phyloP scores from a whole-genome alignment of 2,329 filamentous ascomycete species.

The Pleurostoma richardsiae region DNA sequence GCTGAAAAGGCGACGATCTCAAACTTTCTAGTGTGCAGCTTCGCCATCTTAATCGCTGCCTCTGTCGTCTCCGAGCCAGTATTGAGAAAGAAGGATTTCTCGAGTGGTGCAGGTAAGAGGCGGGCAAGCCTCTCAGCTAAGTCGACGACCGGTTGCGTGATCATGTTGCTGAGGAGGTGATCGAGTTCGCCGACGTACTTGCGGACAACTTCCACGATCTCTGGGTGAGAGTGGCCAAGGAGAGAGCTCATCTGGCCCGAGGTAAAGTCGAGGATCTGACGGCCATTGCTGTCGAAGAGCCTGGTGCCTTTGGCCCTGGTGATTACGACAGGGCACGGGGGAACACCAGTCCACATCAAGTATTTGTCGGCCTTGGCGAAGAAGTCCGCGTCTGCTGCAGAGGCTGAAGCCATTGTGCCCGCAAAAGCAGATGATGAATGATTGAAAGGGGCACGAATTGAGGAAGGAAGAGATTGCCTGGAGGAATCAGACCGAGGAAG shows the following conservation, averaged over 20 bases:
- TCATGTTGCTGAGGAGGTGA: constrained; percentile 53
- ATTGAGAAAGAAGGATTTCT: constrained; percentile 51
- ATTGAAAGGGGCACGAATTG: too few relatives aligned
- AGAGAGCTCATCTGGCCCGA: constrained; percentile 56
- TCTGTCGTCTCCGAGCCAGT: constrained; percentile 53
- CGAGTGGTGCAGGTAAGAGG: constrained; percentile 39
- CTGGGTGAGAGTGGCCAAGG: constrained; percentile 51
- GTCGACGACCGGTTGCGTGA: constrained; percentile 47
- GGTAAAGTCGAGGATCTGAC: constrained; percentile 50
- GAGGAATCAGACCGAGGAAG: too few relatives aligned
- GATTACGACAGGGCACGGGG: constrained; percentile 32
- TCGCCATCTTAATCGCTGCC: constrained; percentile 59
- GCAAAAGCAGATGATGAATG: constrained; percentile 6
- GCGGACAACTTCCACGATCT: constrained; percentile 47
- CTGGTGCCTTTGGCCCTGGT: constrained; percentile 36
- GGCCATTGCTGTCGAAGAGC: constrained; percentile 36
- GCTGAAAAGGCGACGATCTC: constrained; percentile 56
- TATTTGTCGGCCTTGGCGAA: constrained; percentile 30
- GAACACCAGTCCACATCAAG: constrained; percentile 35
- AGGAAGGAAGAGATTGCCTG: too few relatives aligned
- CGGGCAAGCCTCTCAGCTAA: constrained; percentile 43
- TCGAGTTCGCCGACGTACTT: constrained; percentile 43
- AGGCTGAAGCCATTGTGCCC: neutral
- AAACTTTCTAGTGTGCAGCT: constrained; percentile 57
- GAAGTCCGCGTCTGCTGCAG: constrained; percentile 13